Evolutionary conservation across 129 eudicot species (phyloP).

Genomic region (Silybum marianum): DNA sequence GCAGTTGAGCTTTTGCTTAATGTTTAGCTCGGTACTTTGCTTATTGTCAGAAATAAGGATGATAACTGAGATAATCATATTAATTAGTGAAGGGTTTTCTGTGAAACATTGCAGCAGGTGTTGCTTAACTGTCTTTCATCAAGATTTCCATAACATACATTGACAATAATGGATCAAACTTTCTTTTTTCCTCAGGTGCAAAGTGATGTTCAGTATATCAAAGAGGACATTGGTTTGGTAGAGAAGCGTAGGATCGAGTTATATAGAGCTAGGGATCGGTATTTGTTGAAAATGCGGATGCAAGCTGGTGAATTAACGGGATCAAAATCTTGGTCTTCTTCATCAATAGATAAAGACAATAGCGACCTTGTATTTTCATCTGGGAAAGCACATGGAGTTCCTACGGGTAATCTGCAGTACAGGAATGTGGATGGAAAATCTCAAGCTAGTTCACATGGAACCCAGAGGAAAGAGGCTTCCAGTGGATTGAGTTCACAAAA

Average conservation of each 20-base stretch:
- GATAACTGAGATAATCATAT: neutral
- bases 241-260: conserved; percentile 62
- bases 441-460: conserved; percentile 44
- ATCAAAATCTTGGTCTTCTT: conserved; percentile 45
- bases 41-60: conserved; percentile 11
- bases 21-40: conserved; percentile 1
- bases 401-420: conserved; percentile 42
- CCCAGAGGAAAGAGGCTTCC: conserved; percentile 57
- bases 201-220: conserved; percentile 63
- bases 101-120: neutral
- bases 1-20: neutral
- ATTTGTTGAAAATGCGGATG: conserved; percentile 51
- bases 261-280: conserved; percentile 62
- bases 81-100: neutral
- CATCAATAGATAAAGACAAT: conserved; percentile 50
- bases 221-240: conserved; percentile 68
- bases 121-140: neutral
- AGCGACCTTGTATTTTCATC: conserved; percentile 47
- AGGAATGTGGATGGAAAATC: conserved; percentile 50
- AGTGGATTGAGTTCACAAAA: conserved; percentile 62
- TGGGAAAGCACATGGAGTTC: conserved; percentile 43
- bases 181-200: conserved; percentile 52
- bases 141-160: neutral
- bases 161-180: conserved; percentile 5
- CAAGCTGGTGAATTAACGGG: conserved; percentile 46